These are phyloP conservation scores for Blastocystis sp. DNA, from an alignment of 352 stramenopile genomes.

Conservation along the genomic window DNA sequence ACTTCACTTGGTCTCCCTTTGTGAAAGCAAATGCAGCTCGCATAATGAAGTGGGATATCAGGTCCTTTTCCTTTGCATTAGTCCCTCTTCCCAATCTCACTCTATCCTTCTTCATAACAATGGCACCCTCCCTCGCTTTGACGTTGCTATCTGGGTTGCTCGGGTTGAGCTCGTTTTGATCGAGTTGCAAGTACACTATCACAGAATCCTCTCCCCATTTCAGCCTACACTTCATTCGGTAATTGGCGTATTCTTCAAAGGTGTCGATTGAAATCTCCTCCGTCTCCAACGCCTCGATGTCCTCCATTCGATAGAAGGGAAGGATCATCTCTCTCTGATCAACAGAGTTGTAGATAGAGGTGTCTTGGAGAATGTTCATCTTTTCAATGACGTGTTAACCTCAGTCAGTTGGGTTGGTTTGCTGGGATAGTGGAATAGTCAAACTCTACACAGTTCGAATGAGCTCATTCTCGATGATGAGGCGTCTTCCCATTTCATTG, in stretches of 20 bases:
- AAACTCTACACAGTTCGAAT: not conserved
- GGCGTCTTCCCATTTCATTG: not conserved
- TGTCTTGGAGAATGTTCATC: too few relatives aligned
- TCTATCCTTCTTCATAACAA: not conserved
- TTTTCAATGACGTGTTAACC: not conserved
- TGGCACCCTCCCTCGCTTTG: not conserved
- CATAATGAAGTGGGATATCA: slow-evolving; percentile 53
- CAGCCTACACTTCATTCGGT: not conserved
- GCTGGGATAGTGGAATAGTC: not conserved
- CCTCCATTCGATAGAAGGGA: not conserved
- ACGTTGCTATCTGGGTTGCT: too few relatives aligned
- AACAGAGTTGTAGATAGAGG: not conserved
- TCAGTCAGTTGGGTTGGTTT: too few relatives aligned
- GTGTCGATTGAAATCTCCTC: slow-evolving; percentile 27
- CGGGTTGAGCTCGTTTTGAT: not conserved
- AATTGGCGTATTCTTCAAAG: slow-evolving; percentile 18
- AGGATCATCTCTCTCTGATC: not conserved
- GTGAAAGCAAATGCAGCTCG: slow-evolving; percentile 32
- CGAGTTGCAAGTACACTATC: slow-evolving; percentile 20
- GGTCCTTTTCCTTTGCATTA: slow-evolving; percentile 2
- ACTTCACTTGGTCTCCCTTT: not conserved
- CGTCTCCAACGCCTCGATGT: not conserved
- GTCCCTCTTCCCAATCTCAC: not conserved
- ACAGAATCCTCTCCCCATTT: not conserved
- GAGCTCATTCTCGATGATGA: not conserved